Percentiles rank a stretch among this genome's conserved stretches.
phyloP scores from a whole-genome alignment of 2,329 filamentous ascomycete genomes.

The Fusarium sarcochroum region DNA sequence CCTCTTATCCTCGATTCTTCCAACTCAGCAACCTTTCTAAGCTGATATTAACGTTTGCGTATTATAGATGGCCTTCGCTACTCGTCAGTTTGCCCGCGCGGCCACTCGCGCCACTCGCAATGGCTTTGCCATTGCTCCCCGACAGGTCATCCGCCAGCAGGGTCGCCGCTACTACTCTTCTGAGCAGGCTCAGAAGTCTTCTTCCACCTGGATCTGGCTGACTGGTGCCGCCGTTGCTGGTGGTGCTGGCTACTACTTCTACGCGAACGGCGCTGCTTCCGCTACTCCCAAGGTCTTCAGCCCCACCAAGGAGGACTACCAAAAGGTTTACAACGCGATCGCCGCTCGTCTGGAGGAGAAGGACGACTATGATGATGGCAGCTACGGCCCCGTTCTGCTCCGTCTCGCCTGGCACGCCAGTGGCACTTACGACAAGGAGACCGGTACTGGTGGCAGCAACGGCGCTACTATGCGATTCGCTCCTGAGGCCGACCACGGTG shows the following conservation, averaged over 20 bases:
- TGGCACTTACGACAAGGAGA: conserved; percentile 91
- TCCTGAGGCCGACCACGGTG: conserved; percentile 90
- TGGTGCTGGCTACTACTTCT: conserved; percentile 77
- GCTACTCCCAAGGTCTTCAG: conserved; percentile 72
- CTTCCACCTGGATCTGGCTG: conserved; percentile 67
- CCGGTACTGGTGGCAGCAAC: conserved; percentile 92
- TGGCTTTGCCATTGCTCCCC: conserved; percentile 71
- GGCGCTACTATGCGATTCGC: conserved; percentile 97
- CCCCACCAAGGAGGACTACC: conserved; percentile 89
- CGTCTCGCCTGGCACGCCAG: conserved; percentile 95
- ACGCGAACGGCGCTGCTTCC: conserved; percentile 68
- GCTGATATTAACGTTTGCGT: conserved; percentile 22
- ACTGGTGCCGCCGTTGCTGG: conserved; percentile 71
- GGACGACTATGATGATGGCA: conserved; percentile 96
- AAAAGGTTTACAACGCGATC: conserved; percentile 93
- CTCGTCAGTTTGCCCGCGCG: conserved; percentile 69
- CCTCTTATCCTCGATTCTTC: background rate
- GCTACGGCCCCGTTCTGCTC: conserved; percentile 91
- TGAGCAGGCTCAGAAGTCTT: conserved; percentile 69
- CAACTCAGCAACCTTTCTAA: background rate
- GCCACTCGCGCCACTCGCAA: conserved; percentile 71
- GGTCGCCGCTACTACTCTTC: conserved; percentile 86
- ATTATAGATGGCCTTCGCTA: conserved; percentile 58
- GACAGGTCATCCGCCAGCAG: conserved; percentile 80
- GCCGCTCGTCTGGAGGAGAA: conserved; percentile 86